Percentiles rank a stretch among this genome's conserved stretches.
These are phyloP conservation scores for Aspergillus conjunctus DNA, from an alignment of 495 filamentous ascomycete genomes.

Conservation along the genomic window DNA sequence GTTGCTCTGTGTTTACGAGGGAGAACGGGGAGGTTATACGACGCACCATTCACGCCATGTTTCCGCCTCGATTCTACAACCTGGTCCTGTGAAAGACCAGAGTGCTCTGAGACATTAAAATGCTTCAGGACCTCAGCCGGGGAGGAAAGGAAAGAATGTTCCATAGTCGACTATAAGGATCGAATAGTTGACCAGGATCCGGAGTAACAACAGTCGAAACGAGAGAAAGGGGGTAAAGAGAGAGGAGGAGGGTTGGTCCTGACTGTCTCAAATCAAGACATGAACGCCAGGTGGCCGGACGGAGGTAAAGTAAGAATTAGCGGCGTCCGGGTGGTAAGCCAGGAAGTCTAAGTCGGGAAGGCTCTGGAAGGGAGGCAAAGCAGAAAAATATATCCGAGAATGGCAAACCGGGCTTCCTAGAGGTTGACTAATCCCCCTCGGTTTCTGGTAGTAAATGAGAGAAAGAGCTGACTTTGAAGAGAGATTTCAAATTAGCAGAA, in stretches of 20 bases:
- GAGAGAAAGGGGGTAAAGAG: conserved; percentile 17
- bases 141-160: conserved; percentile 73
- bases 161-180: conserved; percentile 57
- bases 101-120: conserved; percentile 66
- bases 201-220: conserved; percentile 27
- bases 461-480: background rate
- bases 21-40: background rate
- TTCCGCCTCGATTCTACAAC: conserved; percentile 63
- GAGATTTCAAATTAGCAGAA: no score
- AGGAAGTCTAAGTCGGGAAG: conserved; percentile 22
- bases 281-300: conserved; percentile 35
- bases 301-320: conserved; percentile 13
- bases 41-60: conserved; percentile 84
- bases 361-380: conserved; percentile 27
- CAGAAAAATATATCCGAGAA: conserved; percentile 12
- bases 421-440: conserved; percentile 3
- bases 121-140: conserved; percentile 68
- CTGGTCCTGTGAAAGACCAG: conserved; percentile 71
- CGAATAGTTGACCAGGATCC: conserved; percentile 24
- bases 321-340: conserved; percentile 7
- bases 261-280: conserved; percentile 23
- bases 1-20: background rate
- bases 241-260: conserved; percentile 7
- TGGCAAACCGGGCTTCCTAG: conserved; percentile 1
- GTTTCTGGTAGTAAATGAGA: background rate